Evolutionary conservation across 495 filamentous ascomycete species (phyloP), one percentile per base, ranked within the genome.

Genomic region (Cairneyella variabilis): DNA sequence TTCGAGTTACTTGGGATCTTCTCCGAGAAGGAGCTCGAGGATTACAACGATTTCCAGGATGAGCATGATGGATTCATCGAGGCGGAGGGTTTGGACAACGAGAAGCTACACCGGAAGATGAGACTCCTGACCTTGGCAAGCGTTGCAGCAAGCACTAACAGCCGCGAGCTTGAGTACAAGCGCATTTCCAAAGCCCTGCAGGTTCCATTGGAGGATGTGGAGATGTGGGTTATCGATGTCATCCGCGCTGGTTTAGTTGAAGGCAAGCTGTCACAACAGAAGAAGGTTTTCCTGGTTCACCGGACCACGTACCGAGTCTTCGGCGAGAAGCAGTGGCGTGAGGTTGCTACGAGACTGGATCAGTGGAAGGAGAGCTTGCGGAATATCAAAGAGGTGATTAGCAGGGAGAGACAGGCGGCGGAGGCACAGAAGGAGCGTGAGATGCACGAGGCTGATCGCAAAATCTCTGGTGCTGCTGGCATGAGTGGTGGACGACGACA

Each of bases 161-260:
- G 82, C 58, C 85, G 91, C 53, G 88, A 90, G 48, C 81, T 98
- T 36, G 84, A 90, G 28, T 98, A 98, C 71, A 75, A 74, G 57
- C 77, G 79, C 53, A 96, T 98, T 62, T 79, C 86, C 37, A 82
- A 85, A 52, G 83, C 89, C 4, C 80, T 98, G 30, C 85, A 91
- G 67, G 83, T 98, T 36, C 82, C 88, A 16, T 58, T 66, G 23
- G 83, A 86, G 51, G 90, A 97, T 40, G 89, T 96, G 9, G 93
- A 98, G 77, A 86, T 90, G 78, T 98, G 93, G 93, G 86, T 96
- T 46, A 98, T 98, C 58, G 95, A 98, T 69, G 90, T 92, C 44
- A 96, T 98, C 70, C 88, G 95, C 36, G 89, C 91, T 36, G 88
- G 89, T 28, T 83, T 98, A 17, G 87, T 97, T 46, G 93, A 98